phyloP scores from a whole-genome alignment of 805 yeast species.

The Candida pseudoglaebosa region DNA sequence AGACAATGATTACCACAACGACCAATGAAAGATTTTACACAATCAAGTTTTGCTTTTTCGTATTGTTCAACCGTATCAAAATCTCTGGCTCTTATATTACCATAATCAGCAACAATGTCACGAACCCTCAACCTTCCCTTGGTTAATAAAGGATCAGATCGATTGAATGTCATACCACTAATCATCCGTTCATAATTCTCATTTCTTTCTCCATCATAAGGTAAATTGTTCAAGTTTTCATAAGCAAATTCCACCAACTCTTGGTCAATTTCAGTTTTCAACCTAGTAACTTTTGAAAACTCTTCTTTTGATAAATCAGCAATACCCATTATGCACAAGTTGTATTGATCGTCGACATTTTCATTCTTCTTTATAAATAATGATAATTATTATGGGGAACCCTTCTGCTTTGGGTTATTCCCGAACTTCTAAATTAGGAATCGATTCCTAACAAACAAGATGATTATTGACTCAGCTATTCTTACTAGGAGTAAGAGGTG shows the following conservation, averaged over 20 bases:
- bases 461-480: too few relatives aligned
- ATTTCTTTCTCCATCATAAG: conserved; percentile 7
- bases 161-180: conserved; percentile 13
- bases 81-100: conserved; percentile 8
- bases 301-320: conserved; percentile 47
- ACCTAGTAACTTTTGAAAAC: conserved; percentile 10
- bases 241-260: conserved; percentile 12
- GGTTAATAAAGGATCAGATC: conserved; percentile 7
- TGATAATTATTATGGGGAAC: too few relatives aligned
- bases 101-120: conserved; percentile 11
- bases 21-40: conserved; percentile 10
- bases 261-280: conserved; percentile 8
- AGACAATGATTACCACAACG: conserved; percentile 10
- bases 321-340: too few relatives aligned
- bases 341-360: too few relatives aligned
- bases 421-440: too few relatives aligned
- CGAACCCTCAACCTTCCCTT: conserved; percentile 8
- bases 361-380: too few relatives aligned
- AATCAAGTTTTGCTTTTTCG: conserved; percentile 8
- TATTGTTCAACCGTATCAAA: conserved; percentile 6
- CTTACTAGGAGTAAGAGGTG: too few relatives aligned
- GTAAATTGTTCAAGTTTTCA: conserved; percentile 10
- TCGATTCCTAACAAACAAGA: too few relatives aligned
- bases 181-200: conserved; percentile 17
- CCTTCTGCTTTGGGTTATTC: too few relatives aligned